Evolutionary conservation across 73 alveolate genomes (phyloP).

Genomic region (Paramecium biaurelia): DNA sequence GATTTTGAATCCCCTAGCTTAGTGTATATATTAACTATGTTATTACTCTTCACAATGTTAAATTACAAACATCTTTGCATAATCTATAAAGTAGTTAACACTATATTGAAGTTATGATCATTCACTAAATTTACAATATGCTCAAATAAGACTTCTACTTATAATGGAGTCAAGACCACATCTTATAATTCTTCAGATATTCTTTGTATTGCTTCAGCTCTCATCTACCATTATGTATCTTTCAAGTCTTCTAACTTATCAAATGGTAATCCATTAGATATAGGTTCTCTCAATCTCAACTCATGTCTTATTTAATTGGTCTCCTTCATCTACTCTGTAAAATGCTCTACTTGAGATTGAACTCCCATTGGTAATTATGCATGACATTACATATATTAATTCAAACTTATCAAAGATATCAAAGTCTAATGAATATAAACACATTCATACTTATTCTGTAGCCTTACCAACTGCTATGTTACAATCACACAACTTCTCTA

Average conservation of each 20-base stretch:
- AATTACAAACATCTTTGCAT: background rate
- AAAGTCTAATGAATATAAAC: background rate
- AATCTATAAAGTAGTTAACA: background rate
- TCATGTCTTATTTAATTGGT: background rate
- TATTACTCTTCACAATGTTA: background rate
- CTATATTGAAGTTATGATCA: conserved; percentile 44
- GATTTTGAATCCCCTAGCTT: conserved; percentile 11
- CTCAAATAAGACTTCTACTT: background rate
- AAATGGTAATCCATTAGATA: background rate
- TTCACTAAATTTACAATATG: background rate
- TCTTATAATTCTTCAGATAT: background rate
- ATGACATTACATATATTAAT: background rate
- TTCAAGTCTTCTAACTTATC: background rate
- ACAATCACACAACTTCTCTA: background rate
- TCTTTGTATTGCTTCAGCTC: conserved; percentile 16
- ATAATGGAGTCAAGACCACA: background rate
- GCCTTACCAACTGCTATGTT: background rate
- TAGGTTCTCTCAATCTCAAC: background rate
- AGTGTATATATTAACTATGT: background rate
- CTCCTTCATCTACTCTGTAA: background rate
- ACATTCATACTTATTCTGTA: conserved; percentile 12
- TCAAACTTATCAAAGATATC: background rate
- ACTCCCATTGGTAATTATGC: background rate
- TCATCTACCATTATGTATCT: conserved; percentile 30
- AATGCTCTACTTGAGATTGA: background rate